Conservation (phyloP, 1,284 basidiomycete genomes). For the Fomitopsis betulina region DNA sequence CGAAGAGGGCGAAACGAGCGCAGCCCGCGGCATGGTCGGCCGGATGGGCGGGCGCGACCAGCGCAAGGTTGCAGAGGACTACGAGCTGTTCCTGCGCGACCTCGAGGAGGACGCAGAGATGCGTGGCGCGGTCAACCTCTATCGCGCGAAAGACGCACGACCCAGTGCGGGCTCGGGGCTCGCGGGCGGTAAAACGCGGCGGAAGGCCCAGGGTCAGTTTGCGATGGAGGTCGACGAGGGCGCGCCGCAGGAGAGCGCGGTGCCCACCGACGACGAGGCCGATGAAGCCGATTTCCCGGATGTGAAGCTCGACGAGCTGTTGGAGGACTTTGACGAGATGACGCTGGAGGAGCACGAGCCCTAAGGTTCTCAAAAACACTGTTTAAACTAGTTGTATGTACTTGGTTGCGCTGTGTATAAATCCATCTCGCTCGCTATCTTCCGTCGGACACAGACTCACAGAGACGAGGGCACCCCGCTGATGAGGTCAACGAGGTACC, state of each 20-base stretch:
- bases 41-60: constrained; percentile 88
- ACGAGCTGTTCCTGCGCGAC: constrained; percentile 93
- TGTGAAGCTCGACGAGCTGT: constrained; percentile 80
- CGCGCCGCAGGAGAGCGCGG: constrained; percentile 23
- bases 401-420: too few species aligned
- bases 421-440: too few species aligned
- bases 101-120: constrained; percentile 96
- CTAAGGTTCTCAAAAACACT: too few species aligned
- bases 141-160: constrained; percentile 59
- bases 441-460: too few species aligned
- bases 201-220: constrained; percentile 46
- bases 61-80: constrained; percentile 94
- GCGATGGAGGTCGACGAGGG: constrained; percentile 74
- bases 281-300: constrained; percentile 93
- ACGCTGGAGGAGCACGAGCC: constrained; percentile 42
- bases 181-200: constrained; percentile 44
- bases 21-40: constrained; percentile 82
- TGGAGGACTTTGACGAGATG: constrained; percentile 91
- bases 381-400: too few species aligned
- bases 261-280: constrained; percentile 44
- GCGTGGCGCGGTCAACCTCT: constrained; percentile 86
- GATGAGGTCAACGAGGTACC: too few species aligned
- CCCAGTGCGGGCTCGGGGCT: constrained; percentile 43
- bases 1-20: constrained; percentile 72
- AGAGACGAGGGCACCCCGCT: too few species aligned